These are phyloP conservation scores for Tylopilus cervinicoccineus DNA, from an alignment of 768 basidiomycete genomes.

Conservation along the genomic window DNA sequence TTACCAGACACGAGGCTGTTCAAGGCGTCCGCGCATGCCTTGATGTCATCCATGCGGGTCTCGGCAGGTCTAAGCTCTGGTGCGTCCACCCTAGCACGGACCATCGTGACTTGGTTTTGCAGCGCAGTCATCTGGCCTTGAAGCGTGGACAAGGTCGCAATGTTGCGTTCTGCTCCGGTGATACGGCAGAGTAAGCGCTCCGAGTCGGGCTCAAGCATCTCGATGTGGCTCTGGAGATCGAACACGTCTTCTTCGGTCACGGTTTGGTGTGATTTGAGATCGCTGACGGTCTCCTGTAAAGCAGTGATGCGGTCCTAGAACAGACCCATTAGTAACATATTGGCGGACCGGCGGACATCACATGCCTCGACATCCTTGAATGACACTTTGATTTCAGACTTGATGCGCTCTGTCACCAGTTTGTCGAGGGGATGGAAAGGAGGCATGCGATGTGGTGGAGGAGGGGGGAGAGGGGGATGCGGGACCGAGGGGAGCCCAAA, in stretches of 20 bases:
- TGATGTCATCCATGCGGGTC: constrained; percentile 18
- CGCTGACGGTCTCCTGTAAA: constrained; percentile 19
- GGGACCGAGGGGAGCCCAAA: constrained; percentile 19
- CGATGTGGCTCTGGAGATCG: constrained; percentile 36
- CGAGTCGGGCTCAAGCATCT: constrained; percentile 35
- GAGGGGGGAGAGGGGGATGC: constrained; percentile 2
- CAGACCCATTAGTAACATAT: neutral
- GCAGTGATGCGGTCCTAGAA: constrained; percentile 23
- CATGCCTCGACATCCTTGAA: constrained; percentile 23
- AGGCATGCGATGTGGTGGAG: constrained; percentile 7
- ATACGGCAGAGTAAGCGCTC: constrained; percentile 28
- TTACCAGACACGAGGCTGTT: constrained; percentile 42
- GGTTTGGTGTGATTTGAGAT: constrained; percentile 22
- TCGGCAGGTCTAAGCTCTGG: constrained; percentile 7
- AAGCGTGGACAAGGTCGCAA: constrained; percentile 27
- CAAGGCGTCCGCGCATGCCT: constrained; percentile 34
- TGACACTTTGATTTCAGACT: constrained; percentile 19
- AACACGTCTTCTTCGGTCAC: constrained; percentile 28
- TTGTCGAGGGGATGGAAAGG: constrained; percentile 16
- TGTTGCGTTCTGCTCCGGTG: constrained; percentile 27
- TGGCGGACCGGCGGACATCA: neutral
- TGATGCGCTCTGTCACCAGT: constrained; percentile 16
- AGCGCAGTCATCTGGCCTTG: constrained; percentile 22
- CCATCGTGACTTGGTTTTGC: constrained; percentile 17
- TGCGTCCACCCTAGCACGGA: constrained; percentile 22